phyloP scores from a whole-genome alignment of 345 rosid species.

The sweet orange (Citrus sinensis) region DNA sequence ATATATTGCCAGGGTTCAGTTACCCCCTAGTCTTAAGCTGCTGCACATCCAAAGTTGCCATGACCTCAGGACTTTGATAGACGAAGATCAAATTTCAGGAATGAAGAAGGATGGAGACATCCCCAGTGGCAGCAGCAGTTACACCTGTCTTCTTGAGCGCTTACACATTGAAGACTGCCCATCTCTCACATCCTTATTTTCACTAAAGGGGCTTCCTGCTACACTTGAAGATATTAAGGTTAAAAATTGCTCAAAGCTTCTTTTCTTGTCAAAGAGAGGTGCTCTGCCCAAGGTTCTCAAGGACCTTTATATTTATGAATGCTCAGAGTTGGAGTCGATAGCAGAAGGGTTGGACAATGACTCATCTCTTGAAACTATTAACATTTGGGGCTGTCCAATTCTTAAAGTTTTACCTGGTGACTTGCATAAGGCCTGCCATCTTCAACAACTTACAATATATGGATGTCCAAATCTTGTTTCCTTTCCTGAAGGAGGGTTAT shows the following conservation, averaged over 20 bases:
- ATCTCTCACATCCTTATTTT: conserved; percentile 13
- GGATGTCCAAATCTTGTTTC: conserved; percentile 1
- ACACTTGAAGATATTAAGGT: conserved; percentile 10
- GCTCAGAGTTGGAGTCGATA: conserved; percentile 10
- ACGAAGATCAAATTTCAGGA: background rate
- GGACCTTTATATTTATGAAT: background rate
- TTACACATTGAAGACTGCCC: conserved; percentile 6
- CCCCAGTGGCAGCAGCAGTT: background rate
- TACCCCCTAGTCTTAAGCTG: conserved; percentile 7
- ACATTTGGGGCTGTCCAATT: background rate
- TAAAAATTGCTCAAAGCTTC: conserved; percentile 7
- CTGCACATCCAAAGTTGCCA: conserved; percentile 5
- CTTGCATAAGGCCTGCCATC: conserved; percentile 10
- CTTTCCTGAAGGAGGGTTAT: background rate
- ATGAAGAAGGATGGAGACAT: background rate
- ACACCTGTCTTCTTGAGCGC: background rate
- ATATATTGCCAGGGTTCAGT: background rate
- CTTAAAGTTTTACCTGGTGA: conserved; percentile 7
- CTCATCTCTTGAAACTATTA: background rate
- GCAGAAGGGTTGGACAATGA: background rate
- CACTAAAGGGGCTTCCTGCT: conserved; percentile 16
- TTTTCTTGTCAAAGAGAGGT: conserved; percentile 9
- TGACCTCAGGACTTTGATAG: conserved; percentile 11
- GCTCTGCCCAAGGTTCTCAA: conserved; percentile 10
- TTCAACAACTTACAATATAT: background rate